These are phyloP conservation scores for Heimioporus sp. DNA, from an alignment of 768 basidiomycete species.

Conservation along the genomic window DNA sequence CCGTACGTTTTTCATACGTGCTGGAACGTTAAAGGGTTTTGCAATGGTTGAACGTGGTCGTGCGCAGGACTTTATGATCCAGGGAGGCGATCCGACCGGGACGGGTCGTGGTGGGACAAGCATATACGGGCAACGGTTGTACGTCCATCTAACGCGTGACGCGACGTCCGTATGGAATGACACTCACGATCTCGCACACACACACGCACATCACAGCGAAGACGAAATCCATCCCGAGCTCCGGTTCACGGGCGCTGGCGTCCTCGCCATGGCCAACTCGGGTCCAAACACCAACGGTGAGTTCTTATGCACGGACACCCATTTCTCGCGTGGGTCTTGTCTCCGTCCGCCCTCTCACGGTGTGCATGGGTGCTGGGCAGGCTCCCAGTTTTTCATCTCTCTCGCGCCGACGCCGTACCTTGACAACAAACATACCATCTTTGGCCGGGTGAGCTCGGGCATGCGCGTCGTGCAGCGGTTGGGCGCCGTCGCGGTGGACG, in stretches of 20 bases:
- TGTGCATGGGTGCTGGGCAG: slow-evolving; percentile 43
- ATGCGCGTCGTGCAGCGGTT: slow-evolving; percentile 92
- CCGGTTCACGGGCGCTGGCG: slow-evolving; percentile 93
- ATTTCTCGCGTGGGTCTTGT: too few species aligned
- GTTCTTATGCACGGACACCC: too few species aligned
- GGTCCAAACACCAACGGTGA: slow-evolving; percentile 93
- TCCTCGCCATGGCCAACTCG: slow-evolving; percentile 96
- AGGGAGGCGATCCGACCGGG: slow-evolving; percentile 93
- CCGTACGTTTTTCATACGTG: slow-evolving; percentile 49
- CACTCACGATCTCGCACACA: too few species aligned
- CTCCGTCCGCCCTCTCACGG: not conserved
- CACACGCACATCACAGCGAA: slow-evolving; percentile 52
- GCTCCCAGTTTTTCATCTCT: slow-evolving; percentile 94
- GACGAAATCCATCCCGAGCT: slow-evolving; percentile 91
- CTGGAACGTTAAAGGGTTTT: not conserved
- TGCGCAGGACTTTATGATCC: slow-evolving; percentile 91
- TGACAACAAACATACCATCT: slow-evolving; percentile 85
- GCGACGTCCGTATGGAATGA: too few species aligned
- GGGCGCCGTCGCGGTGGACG: slow-evolving; percentile 87
- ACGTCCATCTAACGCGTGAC: slow-evolving; percentile 23
- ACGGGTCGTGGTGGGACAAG: slow-evolving; percentile 91
- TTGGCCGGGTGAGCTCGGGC: slow-evolving; percentile 86
- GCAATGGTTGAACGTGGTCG: not conserved
- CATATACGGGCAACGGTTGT: slow-evolving; percentile 89
- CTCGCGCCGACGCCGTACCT: slow-evolving; percentile 80